Conservation (phyloP, 768 basidiomycete genomes). For the Suillus variegatus region DNA sequence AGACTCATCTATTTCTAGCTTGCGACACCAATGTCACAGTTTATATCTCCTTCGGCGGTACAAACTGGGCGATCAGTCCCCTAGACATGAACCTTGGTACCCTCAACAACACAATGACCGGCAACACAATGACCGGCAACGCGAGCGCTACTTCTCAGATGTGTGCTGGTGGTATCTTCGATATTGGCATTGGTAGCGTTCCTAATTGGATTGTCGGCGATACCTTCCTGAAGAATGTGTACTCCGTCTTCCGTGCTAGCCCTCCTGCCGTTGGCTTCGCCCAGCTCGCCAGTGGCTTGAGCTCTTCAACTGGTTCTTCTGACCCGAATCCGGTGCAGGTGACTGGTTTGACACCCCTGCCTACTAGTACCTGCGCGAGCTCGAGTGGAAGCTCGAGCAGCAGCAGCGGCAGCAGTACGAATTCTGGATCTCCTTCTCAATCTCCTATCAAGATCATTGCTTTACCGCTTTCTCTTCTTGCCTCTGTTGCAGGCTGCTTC, state of each 20-base stretch:
- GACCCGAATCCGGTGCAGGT: neutral
- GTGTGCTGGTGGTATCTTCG: constrained; percentile 74
- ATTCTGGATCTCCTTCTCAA: neutral
- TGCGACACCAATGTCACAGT: constrained; percentile 61
- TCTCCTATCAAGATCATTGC: constrained; percentile 12
- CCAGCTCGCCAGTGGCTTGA: constrained; percentile 22
- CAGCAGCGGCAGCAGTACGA: neutral
- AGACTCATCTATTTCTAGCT: constrained; percentile 46
- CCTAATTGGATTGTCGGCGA: constrained; percentile 73
- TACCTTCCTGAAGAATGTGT: constrained; percentile 57
- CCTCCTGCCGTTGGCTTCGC: constrained; percentile 34
- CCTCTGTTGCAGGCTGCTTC: constrained; percentile 8
- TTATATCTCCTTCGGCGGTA: constrained; percentile 76
- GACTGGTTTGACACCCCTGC: neutral
- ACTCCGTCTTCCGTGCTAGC: constrained; percentile 28
- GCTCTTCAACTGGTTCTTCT: neutral
- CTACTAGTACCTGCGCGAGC: constrained; percentile 9
- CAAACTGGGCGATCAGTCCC: constrained; percentile 72
- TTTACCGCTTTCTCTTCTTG: constrained; percentile 12
- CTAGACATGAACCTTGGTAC: constrained; percentile 80
- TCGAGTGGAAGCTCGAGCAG: constrained; percentile 2
- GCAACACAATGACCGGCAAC: constrained; percentile 26
- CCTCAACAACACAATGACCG: constrained; percentile 28
- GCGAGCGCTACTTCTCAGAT: constrained; percentile 20
- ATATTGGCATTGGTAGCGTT: constrained; percentile 53